Evolutionary conservation across 1,139 yeast genomes (phyloP).

Genomic region (Meyerozyma athensensis): DNA sequence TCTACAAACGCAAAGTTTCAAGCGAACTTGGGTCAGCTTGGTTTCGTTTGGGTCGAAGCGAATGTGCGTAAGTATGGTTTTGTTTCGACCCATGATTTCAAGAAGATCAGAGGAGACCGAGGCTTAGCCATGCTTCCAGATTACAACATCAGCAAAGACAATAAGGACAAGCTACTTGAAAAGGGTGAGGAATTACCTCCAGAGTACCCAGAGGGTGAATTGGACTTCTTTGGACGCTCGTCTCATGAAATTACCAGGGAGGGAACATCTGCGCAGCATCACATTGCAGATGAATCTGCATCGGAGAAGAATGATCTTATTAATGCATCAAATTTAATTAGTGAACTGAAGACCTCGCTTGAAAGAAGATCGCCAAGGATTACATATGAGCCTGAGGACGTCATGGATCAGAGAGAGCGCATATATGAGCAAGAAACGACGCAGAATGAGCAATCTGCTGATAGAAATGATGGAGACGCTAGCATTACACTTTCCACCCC

Average conservation of each 20-base stretch:
- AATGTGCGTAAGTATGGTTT: conserved; percentile 91
- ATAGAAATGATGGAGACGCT: no score
- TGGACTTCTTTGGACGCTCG: conserved; percentile 58
- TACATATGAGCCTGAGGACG: conserved; percentile 36
- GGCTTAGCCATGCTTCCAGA: conserved; percentile 43
- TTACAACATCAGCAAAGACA: conserved; percentile 23
- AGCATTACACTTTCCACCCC: no score
- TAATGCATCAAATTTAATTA: conserved; percentile 10
- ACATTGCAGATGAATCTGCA: not conserved
- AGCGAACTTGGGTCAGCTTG: conserved; percentile 85
- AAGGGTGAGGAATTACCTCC: conserved; percentile 77
- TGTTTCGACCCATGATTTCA: conserved; percentile 48
- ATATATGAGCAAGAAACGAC: conserved; percentile 25
- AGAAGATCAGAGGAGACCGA: conserved; percentile 39
- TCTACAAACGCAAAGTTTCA: conserved; percentile 68
- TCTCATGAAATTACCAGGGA: conserved; percentile 23
- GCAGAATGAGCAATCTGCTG: not conserved
- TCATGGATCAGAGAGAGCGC: conserved; percentile 36
- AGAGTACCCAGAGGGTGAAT: conserved; percentile 55
- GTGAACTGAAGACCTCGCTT: conserved; percentile 6
- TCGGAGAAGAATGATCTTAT: conserved; percentile 6
- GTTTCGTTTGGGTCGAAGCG: conserved; percentile 93
- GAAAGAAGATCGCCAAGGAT: conserved; percentile 17
- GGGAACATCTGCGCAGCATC: conserved; percentile 10
- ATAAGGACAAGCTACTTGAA: conserved; percentile 50